These are phyloP conservation scores for Rutstroemia sp. DNA, from an alignment of 2,329 filamentous ascomycete species.

Conservation along the genomic window DNA sequence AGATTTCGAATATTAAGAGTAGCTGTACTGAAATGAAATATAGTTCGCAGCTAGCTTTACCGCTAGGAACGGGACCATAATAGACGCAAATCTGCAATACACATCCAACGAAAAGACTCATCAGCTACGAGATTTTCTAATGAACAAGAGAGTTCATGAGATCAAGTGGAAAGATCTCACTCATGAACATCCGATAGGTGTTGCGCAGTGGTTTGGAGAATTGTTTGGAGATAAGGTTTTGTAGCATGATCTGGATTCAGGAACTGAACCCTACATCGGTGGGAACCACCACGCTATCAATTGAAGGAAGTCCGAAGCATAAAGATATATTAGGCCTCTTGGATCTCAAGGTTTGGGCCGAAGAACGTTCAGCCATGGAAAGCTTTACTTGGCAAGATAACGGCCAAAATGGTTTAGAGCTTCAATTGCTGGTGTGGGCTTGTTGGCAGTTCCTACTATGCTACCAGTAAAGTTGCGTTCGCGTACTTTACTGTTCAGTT, in stretches of 20 bases:
- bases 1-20: background rate
- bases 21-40: background rate
- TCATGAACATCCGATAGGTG: background rate
- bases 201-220: background rate
- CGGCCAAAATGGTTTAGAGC: too few relatives aligned
- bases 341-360: too few relatives aligned
- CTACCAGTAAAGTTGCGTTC: too few relatives aligned
- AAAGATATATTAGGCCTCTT: too few relatives aligned
- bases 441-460: too few relatives aligned
- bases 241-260: background rate
- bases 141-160: slow-evolving; percentile 37
- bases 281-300: too few relatives aligned
- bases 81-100: slow-evolving; percentile 12
- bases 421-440: too few relatives aligned
- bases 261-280: too few relatives aligned
- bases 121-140: background rate
- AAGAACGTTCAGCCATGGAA: too few relatives aligned
- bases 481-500: background rate
- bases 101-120: background rate
- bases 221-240: background rate
- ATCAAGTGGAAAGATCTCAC: slow-evolving; percentile 33
- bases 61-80: slow-evolving; percentile 19
- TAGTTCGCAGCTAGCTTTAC: slow-evolving; percentile 17
- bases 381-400: too few relatives aligned
- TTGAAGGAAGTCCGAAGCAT: too few relatives aligned